A percentile compares a stretch with the other conserved stretches of the same genome.
These are phyloP conservation scores for Colletotrichum trifolii DNA, from an alignment of 2,329 filamentous ascomycete species.

Conservation along the genomic window DNA sequence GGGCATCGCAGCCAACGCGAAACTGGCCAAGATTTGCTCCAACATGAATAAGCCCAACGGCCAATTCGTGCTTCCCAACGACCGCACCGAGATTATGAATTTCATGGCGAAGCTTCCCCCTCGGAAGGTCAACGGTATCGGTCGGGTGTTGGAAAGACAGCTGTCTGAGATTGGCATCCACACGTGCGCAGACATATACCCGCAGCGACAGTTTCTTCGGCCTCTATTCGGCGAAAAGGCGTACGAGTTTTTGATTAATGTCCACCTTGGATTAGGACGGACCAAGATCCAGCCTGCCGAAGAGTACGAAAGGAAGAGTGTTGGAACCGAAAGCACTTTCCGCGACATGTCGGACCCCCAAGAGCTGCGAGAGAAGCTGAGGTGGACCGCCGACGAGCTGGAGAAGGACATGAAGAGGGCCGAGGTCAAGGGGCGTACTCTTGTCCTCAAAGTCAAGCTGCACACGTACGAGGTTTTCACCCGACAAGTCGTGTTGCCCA, in stretches of 20 bases:
- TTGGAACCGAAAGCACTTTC: slow-evolving; percentile 95
- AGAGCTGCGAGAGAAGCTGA: slow-evolving; percentile 80
- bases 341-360: slow-evolving; percentile 77
- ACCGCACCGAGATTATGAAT: slow-evolving; percentile 79
- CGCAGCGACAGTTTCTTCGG: slow-evolving; percentile 76
- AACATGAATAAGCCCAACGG: slow-evolving; percentile 98
- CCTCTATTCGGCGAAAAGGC: slow-evolving; percentile 92
- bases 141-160: slow-evolving; percentile 91
- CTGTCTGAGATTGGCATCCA: slow-evolving; percentile 87
- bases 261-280: slow-evolving; percentile 86
- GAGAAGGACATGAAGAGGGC: slow-evolving; percentile 85
- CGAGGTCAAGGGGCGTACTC: slow-evolving; percentile 87
- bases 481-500: slow-evolving; percentile 80
- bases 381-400: slow-evolving; percentile 84
- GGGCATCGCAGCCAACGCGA: slow-evolving; percentile 92
- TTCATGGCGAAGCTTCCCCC: slow-evolving; percentile 89
- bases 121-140: slow-evolving; percentile 94
- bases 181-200: slow-evolving; percentile 89
- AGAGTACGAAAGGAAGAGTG: slow-evolving; percentile 90
- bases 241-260: slow-evolving; percentile 85
- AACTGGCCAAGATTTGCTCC: slow-evolving; percentile 93
- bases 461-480: slow-evolving; percentile 94
- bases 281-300: slow-evolving; percentile 88
- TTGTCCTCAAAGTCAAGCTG: slow-evolving; percentile 92
- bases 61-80: slow-evolving; percentile 80